phyloP scores from a whole-genome alignment of 805 yeast genomes.

The Saccharomyces paradoxus region DNA sequence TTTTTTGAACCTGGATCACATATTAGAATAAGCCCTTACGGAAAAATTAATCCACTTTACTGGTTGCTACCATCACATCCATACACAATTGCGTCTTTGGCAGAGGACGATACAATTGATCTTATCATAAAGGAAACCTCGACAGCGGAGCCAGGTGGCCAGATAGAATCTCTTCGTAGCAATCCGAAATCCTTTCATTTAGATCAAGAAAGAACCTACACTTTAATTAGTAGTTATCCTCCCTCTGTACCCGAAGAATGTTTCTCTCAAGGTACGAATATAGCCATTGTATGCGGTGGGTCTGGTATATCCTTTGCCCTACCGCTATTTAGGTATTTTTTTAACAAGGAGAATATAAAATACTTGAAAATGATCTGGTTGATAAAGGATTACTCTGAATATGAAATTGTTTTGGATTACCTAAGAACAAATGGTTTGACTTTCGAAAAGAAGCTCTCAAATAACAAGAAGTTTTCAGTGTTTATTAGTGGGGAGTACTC shows the following conservation, averaged over 20 bases:
- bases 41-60: constrained; percentile 31
- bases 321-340: constrained; percentile 38
- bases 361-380: constrained; percentile 48
- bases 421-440: constrained; percentile 21
- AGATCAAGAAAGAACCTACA: constrained; percentile 28
- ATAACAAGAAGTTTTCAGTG: constrained; percentile 5
- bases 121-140: constrained; percentile 38
- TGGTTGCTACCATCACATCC: constrained; percentile 61
- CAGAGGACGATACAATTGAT: constrained; percentile 34
- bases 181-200: constrained; percentile 26
- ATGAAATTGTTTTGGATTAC: not conserved
- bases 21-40: constrained; percentile 39
- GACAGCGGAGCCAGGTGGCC: not conserved
- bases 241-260: constrained; percentile 37
- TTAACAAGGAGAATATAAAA: constrained; percentile 5
- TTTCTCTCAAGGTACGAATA: constrained; percentile 42
- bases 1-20: constrained; percentile 49
- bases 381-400: constrained; percentile 38
- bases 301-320: constrained; percentile 62
- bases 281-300: constrained; percentile 59
- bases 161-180: not conserved
- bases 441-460: constrained; percentile 24
- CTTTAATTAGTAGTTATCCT: constrained; percentile 38
- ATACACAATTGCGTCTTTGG: constrained; percentile 46
- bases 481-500: constrained; percentile 8